Percentiles rank a stretch among this genome's conserved stretches.
Conservation (phyloP, 2,329 filamentous ascomycete genomes). For the Colletotrichum sp. region DNA sequence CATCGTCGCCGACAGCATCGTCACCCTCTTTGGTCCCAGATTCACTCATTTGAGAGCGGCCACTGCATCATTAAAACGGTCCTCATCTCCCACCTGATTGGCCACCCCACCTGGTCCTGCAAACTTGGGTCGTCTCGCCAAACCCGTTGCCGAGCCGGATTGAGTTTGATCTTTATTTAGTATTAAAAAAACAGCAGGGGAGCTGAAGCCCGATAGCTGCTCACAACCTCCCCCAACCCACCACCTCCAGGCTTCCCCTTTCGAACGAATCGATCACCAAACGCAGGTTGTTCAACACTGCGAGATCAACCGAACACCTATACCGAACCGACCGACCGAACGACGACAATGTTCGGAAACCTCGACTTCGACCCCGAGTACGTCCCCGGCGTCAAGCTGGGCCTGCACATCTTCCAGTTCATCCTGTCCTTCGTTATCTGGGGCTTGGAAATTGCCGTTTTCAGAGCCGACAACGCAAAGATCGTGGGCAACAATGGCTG, state of each 20-base stretch:
- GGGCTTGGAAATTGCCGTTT: constrained; percentile 65
- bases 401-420: constrained; percentile 61
- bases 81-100: constrained; percentile 1
- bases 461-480: constrained; percentile 50
- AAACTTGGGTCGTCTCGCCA: constrained; percentile 18
- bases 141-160: constrained; percentile 19
- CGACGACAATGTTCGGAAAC: constrained; percentile 45
- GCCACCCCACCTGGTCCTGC: constrained; percentile 1
- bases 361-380: constrained; percentile 60
- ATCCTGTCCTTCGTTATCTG: constrained; percentile 61
- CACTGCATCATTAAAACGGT: neutral
- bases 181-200: constrained; percentile 11
- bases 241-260: neutral
- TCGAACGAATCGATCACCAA: neutral
- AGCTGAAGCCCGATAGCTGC: constrained; percentile 16
- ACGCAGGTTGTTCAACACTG: neutral
- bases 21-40: neutral
- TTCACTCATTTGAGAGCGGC: neutral
- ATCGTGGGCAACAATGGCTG: constrained; percentile 66
- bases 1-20: neutral
- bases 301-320: neutral
- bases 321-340: neutral
- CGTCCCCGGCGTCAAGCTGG: constrained; percentile 62
- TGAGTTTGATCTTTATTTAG: constrained; percentile 20
- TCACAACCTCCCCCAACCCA: neutral